Base-by-base conservation (phyloP, 208 protist species). In the Crithidia thermophila region DNA sequence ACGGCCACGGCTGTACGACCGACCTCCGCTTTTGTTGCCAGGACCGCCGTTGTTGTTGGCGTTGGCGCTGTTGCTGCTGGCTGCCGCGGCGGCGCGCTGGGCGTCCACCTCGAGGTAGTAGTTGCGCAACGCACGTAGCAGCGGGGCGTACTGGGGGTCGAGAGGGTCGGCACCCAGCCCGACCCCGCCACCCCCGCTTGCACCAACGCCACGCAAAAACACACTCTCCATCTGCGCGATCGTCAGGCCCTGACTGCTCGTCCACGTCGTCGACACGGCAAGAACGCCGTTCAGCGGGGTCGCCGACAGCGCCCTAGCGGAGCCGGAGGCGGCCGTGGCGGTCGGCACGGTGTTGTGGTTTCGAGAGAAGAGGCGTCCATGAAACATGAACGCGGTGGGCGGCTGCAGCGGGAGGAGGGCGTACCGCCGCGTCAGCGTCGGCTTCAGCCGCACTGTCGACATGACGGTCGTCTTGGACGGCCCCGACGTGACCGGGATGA, bases 151-250 rank as follows among this genome's bases (percentile, higher is more conserved):
- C 53, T 88, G 59, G 11, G 89, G 89, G 68, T 94, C 81, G 8
- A 90, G 65, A 10, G 86, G 89, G 51, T 94, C 89, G 2, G 79
- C n/a, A n/a, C n/a, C n/a, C n/a, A n/a, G n/a, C n/a, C n/a, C n/a
- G n/a, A n/a, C 79, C 14, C 68, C 76, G 16, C 14, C 28, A 4
- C 49, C 39, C 5, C 34, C 30, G 37, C 43, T n/a, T n/a, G n/a
- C 33, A 30, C 47, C 31, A 20, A 34, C 13, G 21, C 78, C 73
- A 20, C 63, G 30, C 5, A 94, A 68, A 68, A 94, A 92, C 11
- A 91, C 39, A 1, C 67, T 20, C 62, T 94, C 89, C 34, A 92
- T 81, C 72, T 87, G 77, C 23, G 82, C 61, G 0, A 86, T 27
- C 6, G 76, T 82, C 52, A 89, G 75, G 18, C 85, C 85, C 10